These are phyloP conservation scores for Paracoccidioides brasiliensis DNA, from an alignment of 2,329 filamentous ascomycete genomes.

Conservation along the genomic window DNA sequence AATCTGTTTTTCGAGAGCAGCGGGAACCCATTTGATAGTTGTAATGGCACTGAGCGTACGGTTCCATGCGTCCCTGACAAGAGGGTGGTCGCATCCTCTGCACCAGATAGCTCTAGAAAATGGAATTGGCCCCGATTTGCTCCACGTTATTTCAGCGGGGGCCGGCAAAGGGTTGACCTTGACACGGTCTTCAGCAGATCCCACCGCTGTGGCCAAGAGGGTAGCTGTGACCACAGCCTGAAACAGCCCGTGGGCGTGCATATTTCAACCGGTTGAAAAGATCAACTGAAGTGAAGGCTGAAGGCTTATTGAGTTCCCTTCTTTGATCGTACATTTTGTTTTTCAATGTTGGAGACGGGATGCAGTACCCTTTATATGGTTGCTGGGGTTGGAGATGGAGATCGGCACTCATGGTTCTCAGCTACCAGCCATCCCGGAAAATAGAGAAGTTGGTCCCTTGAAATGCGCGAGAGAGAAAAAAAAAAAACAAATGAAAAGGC, in stretches of 20 bases:
- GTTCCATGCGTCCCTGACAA: slow-evolving; percentile 37
- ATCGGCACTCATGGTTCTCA: too few species aligned
- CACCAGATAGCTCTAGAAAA: slow-evolving; percentile 26
- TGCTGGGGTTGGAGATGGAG: not conserved
- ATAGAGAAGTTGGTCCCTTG: not conserved
- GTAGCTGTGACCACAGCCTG: slow-evolving; percentile 1
- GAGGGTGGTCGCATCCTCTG: slow-evolving; percentile 23
- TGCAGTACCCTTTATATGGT: not conserved
- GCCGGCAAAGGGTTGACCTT: slow-evolving; percentile 43
- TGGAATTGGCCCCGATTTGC: slow-evolving; percentile 36
- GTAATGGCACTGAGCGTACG: slow-evolving; percentile 38
- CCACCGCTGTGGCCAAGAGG: not conserved
- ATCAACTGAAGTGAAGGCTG: not conserved
- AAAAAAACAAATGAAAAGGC: not conserved
- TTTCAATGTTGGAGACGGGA: not conserved
- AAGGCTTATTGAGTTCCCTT: too few species aligned
- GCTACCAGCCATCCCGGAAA: too few species aligned
- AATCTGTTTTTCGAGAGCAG: slow-evolving; percentile 40
- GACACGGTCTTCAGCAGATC: slow-evolving; percentile 21
- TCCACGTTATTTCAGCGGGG: slow-evolving; percentile 41
- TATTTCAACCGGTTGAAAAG: not conserved
- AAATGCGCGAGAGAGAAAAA: not conserved
- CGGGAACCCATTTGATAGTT: slow-evolving; percentile 41
- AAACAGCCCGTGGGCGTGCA: not conserved
- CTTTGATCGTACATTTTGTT: not conserved